Evolutionary conservation across 75 land plant species (phyloP).

Genomic region (Selaginella tamariscina): DNA sequence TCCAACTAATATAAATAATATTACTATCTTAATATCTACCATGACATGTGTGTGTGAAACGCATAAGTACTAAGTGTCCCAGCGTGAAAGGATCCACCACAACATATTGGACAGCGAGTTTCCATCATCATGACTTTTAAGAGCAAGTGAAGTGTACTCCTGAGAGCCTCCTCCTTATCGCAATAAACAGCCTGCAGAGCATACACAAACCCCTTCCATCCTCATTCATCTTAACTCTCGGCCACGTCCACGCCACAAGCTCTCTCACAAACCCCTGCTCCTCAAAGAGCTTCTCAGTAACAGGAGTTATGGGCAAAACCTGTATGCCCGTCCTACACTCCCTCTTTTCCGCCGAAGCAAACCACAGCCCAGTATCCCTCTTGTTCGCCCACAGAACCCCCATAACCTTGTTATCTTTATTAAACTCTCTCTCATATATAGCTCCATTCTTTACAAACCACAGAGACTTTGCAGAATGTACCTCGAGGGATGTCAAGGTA

Average conservation of each 20-base stretch:
- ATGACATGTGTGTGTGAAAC: too few relatives aligned
- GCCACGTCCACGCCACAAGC: conserved; percentile 28
- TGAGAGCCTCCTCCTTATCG: too few relatives aligned
- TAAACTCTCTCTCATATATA: conserved; percentile 22
- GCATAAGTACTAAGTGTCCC: too few relatives aligned
- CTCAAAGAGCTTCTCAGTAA: conserved; percentile 19
- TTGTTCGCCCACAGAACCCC: conserved; percentile 34
- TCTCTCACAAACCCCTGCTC: conserved; percentile 15
- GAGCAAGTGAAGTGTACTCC: too few relatives aligned
- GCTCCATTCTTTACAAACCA: conserved; percentile 17
- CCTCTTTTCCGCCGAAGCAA: conserved; percentile 21
- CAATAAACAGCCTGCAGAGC: conserved; percentile 23
- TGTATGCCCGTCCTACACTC: conserved; percentile 32
- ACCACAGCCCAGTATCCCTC: conserved; percentile 30
- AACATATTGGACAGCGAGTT: too few relatives aligned
- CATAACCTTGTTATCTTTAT: conserved; percentile 10
- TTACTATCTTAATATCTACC: too few relatives aligned
- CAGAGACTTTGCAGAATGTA: conserved; percentile 14
- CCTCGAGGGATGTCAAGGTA: conserved; percentile 26
- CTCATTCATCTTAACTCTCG: conserved; percentile 14
- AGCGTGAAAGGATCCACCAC: conserved; percentile 41
- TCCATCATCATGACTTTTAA: too few relatives aligned
- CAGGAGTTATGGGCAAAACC: conserved; percentile 22
- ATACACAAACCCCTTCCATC: conserved; percentile 31
- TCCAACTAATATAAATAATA: too few relatives aligned